Conservation (phyloP, 495 filamentous ascomycete genomes). For the Hypoxylon fuscum region DNA sequence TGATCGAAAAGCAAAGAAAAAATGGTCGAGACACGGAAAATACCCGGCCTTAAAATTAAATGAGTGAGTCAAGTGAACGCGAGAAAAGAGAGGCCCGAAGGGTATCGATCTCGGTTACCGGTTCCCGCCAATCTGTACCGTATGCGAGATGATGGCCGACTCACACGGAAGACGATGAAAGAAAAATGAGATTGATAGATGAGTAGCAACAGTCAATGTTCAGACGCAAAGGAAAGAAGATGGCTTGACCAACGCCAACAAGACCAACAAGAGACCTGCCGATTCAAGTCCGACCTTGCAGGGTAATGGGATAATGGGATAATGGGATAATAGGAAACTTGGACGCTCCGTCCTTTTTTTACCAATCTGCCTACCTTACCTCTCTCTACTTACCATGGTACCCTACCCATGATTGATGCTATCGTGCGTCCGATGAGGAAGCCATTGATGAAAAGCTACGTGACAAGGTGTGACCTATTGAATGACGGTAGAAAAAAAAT, state of each 20-base stretch:
- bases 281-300: neutral
- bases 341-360: neutral
- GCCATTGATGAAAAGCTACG: neutral
- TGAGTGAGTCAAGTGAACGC: conserved; percentile 5
- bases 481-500: too few relatives aligned
- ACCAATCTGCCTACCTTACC: neutral
- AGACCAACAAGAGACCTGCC: neutral
- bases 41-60: neutral
- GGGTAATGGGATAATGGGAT: neutral
- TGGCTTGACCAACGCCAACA: neutral
- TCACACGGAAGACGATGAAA: neutral
- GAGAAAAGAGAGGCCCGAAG: neutral
- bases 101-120: conserved; percentile 28
- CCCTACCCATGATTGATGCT: neutral
- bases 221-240: neutral
- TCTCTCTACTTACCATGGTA: conserved; percentile 1
- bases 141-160: conserved; percentile 12
- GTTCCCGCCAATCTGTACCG: conserved; percentile 22
- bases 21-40: neutral
- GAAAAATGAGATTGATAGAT: conserved; percentile 1
- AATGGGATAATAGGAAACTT: neutral
- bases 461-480: too few relatives aligned
- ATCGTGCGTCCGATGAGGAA: neutral
- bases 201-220: neutral
- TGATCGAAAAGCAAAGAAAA: neutral